A percentile compares a stretch with the other conserved stretches of the same genome.
Evolutionary conservation across 768 basidiomycete species (phyloP).

Genomic region (Boletus speciosus): DNA sequence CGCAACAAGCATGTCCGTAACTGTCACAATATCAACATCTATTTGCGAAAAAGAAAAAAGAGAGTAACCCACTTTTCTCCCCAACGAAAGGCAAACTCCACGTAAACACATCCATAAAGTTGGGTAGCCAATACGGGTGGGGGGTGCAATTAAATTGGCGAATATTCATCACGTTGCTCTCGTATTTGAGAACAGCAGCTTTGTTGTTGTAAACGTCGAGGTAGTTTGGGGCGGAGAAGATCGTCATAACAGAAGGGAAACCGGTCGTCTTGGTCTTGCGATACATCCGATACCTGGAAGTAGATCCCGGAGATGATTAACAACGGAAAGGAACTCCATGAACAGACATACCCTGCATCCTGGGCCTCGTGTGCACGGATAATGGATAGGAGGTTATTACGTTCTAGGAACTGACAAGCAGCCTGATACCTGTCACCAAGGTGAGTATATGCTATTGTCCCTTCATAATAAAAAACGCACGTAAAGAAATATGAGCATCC

Average conservation of each 20-base stretch:
- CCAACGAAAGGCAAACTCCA: conserved; percentile 99
- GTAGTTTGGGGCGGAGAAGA: conserved; percentile 98
- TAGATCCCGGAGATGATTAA: background rate
- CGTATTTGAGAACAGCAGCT: conserved; percentile 97
- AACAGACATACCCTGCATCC: conserved; percentile 79
- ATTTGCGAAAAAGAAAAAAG: background rate
- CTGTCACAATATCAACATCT: conserved; percentile 39
- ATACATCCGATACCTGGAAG: conserved; percentile 89
- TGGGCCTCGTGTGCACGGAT: conserved; percentile 98
- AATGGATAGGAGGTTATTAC: conserved; percentile 94
- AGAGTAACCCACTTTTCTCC: conserved; percentile 72
- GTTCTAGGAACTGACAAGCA: conserved; percentile 94
- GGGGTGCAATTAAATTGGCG: conserved; percentile 97
- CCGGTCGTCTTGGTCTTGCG: conserved; percentile 97
- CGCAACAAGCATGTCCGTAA: conserved; percentile 98
- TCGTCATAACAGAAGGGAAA: conserved; percentile 99
- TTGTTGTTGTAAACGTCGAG: conserved; percentile 99
- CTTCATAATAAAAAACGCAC: conserved; percentile 36
- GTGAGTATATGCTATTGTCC: background rate
- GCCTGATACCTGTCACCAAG: conserved; percentile 73
- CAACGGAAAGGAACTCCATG: background rate
- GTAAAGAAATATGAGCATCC: conserved; percentile 97
- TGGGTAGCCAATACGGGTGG: conserved; percentile 96
- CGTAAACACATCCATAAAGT: conserved; percentile 99
- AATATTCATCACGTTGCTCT: conserved; percentile 98